These are phyloP conservation scores for Penicillium freii DNA, from an alignment of 2,329 filamentous ascomycete genomes.

Conservation along the genomic window DNA sequence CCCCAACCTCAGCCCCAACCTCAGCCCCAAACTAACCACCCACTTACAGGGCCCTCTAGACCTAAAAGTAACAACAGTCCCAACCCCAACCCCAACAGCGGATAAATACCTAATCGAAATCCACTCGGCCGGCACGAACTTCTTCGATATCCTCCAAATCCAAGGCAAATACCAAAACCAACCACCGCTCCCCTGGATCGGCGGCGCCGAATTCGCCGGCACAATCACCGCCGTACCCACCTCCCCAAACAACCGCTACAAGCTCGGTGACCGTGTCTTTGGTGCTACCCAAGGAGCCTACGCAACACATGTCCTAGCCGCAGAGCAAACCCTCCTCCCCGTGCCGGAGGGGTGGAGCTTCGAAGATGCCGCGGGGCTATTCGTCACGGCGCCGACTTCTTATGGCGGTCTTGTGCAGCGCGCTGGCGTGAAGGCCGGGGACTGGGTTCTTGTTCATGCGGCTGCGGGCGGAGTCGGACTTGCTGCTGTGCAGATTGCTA, in stretches of 20 bases:
- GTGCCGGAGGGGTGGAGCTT: slow-evolving; percentile 81
- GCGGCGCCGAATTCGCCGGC: slow-evolving; percentile 84
- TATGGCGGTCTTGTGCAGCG: slow-evolving; percentile 80
- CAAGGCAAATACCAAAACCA: slow-evolving; percentile 95
- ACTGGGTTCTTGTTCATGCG: slow-evolving; percentile 86
- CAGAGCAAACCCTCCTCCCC: slow-evolving; percentile 66
- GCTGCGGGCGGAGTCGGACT: slow-evolving; percentile 89
- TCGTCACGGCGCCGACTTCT: slow-evolving; percentile 86
- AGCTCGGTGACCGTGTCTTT: slow-evolving; percentile 79
- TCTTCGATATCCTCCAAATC: slow-evolving; percentile 95
- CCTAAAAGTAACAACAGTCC: slow-evolving; percentile 70
- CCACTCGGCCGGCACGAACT: slow-evolving; percentile 85
- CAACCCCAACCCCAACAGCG: slow-evolving; percentile 68
- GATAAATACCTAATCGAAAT: slow-evolving; percentile 84
- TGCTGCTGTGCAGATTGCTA: slow-evolving; percentile 89
- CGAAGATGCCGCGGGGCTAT: slow-evolving; percentile 80
- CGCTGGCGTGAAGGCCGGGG: slow-evolving; percentile 73
- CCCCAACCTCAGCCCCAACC: slow-evolving; percentile 9
- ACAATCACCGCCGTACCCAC: slow-evolving; percentile 67
- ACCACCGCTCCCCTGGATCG: slow-evolving; percentile 81
- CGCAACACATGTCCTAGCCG: slow-evolving; percentile 68
- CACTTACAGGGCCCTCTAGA: slow-evolving; percentile 68
- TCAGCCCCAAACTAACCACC: slow-evolving; percentile 3
- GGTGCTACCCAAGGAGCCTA: slow-evolving; percentile 84
- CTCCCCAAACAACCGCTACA: slow-evolving; percentile 58